Evolutionary conservation across 2,329 filamentous ascomycete species (phyloP).

Genomic region (Dryadomyces sulphureus): DNA sequence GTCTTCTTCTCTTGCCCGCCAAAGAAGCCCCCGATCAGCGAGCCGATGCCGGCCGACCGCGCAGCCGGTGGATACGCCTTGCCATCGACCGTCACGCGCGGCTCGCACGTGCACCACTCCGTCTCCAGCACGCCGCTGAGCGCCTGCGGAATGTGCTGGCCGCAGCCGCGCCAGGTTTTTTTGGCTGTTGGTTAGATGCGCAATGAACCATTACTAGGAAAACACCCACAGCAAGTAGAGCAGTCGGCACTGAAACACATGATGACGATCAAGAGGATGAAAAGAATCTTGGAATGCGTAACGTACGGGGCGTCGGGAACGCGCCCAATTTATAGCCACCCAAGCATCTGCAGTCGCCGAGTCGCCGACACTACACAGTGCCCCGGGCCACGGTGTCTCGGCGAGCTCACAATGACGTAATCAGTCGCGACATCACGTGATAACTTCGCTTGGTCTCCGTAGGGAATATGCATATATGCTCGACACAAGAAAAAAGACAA

Average conservation of each 20-base stretch:
- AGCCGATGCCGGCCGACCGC: slow-evolving; percentile 21
- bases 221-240: slow-evolving; percentile 26
- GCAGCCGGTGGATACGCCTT: slow-evolving; percentile 31
- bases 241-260: slow-evolving; percentile 29
- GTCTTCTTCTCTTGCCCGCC: slow-evolving; percentile 10
- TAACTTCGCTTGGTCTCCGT: no score
- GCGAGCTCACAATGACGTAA: no score
- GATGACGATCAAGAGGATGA: slow-evolving; percentile 5
- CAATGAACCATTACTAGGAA: no score
- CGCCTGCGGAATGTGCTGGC: slow-evolving; percentile 29
- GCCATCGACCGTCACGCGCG: slow-evolving; percentile 26
- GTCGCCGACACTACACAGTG: no score
- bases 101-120: slow-evolving; percentile 32
- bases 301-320: neutral
- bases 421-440: no score
- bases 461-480: no score
- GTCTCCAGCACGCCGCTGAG: slow-evolving; percentile 27
- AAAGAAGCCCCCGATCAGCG: slow-evolving; percentile 20
- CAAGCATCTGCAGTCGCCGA: no score
- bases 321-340: no score
- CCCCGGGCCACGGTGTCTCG: no score
- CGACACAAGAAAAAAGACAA: no score
- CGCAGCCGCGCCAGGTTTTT: slow-evolving; percentile 34
- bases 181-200: slow-evolving; percentile 29
- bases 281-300: neutral